A percentile compares a stretch with the other conserved stretches of the same genome.
These are phyloP conservation scores for Vinca minor DNA, from an alignment of 257 asterid species.

Conservation along the genomic window DNA sequence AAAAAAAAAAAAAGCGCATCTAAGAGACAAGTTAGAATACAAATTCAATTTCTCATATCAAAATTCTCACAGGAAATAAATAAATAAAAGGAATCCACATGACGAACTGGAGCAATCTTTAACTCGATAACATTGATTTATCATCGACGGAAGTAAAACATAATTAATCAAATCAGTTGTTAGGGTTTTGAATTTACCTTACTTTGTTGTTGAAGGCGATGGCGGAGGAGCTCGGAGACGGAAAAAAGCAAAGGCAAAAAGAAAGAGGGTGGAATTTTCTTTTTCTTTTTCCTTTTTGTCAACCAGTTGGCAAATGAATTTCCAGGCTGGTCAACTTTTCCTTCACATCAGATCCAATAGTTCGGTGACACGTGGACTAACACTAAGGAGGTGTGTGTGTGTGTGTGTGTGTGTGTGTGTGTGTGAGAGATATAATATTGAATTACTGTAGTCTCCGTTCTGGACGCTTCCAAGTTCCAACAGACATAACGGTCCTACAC, in stretches of 20 bases:
- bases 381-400: neutral
- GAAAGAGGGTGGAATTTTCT: neutral
- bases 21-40: neutral
- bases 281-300: neutral
- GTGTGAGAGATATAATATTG: too few species aligned
- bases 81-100: neutral
- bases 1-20: neutral
- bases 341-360: neutral
- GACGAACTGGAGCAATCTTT: neutral
- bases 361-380: neutral
- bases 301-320: neutral
- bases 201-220: neutral
- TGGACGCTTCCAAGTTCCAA: slow-evolving; percentile 24
- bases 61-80: neutral
- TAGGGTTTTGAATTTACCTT: slow-evolving; percentile 6
- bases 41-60: neutral
- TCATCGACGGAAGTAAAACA: neutral
- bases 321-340: neutral
- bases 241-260: neutral
- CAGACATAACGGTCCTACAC: slow-evolving; percentile 25
- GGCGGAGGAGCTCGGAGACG: neutral
- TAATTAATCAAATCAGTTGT: neutral
- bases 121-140: neutral
- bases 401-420: too few species aligned
- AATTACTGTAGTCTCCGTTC: neutral